phyloP scores from a whole-genome alignment of 192 early-diverging fungal species.

The Globomyces pollinis-pini region DNA sequence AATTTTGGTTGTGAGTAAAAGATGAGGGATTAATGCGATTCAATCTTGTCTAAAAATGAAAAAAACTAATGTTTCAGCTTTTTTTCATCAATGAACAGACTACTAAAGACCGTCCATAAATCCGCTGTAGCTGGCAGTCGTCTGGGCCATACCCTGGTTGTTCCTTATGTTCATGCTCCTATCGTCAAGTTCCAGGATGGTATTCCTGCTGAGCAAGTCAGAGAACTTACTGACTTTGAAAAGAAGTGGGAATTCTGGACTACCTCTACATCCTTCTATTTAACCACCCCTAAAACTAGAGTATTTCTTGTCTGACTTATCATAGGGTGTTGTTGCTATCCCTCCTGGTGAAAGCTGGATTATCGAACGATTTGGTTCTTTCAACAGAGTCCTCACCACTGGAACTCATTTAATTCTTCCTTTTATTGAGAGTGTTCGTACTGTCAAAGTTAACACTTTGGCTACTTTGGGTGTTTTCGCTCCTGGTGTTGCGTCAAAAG shows the following conservation, averaged over 20 bases:
- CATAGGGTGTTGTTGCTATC: constrained; percentile 32
- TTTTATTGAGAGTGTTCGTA: constrained; percentile 32
- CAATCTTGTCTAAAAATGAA: too few relatives aligned
- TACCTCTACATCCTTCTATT: constrained; percentile 36
- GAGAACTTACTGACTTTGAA: constrained; percentile 34
- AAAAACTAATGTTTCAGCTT: too few relatives aligned
- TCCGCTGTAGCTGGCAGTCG: background rate
- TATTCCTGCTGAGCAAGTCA: constrained; percentile 42
- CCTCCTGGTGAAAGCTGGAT: constrained; percentile 46
- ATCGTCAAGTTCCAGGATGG: constrained; percentile 39
- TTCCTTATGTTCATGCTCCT: constrained; percentile 37
- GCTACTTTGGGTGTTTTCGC: constrained; percentile 37
- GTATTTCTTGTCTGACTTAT: constrained; percentile 7
- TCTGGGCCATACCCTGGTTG: constrained; percentile 31
- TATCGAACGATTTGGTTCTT: constrained; percentile 26
- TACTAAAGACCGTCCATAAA: background rate
- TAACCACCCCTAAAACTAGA: constrained; percentile 25
- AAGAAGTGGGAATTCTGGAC: constrained; percentile 56
- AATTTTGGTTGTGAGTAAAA: too few relatives aligned
- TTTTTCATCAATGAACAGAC: constrained; percentile 5
- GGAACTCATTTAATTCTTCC: constrained; percentile 39
- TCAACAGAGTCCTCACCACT: constrained; percentile 15
- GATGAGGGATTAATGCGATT: too few relatives aligned
- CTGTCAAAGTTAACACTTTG: constrained; percentile 35
- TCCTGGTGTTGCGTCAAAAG: constrained; percentile 24